A percentile compares a stretch with the other conserved stretches of the same genome.
phyloP scores from a whole-genome alignment of 2,329 filamentous ascomycete genomes.

The Trichoderma asperellum region DNA sequence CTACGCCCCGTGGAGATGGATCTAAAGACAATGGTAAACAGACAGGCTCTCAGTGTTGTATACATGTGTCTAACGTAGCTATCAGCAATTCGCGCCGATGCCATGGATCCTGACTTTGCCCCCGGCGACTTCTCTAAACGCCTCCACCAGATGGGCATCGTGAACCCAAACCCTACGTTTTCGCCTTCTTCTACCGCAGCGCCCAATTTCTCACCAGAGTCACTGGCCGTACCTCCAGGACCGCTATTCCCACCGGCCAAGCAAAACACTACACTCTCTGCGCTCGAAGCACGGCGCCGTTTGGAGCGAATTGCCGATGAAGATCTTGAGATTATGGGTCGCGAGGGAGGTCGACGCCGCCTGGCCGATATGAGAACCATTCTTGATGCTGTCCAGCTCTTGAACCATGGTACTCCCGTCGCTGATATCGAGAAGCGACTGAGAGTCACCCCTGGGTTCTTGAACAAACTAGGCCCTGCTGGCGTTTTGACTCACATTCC shows the following conservation, averaged over 20 bases:
- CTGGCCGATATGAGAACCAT: conserved; percentile 55
- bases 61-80: not conserved
- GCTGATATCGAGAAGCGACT: conserved; percentile 53
- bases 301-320: conserved; percentile 50
- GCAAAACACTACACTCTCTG: conserved; percentile 53
- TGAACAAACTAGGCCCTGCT: conserved; percentile 49
- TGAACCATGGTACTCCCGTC: conserved; percentile 44
- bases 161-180: conserved; percentile 57
- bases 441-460: conserved; percentile 50
- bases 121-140: conserved; percentile 55
- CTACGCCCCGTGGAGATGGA: conserved; percentile 26
- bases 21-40: conserved; percentile 34
- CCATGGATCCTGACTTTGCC: conserved; percentile 47
- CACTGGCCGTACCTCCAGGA: conserved; percentile 32
- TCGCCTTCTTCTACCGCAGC: conserved; percentile 55
- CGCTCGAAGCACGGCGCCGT: conserved; percentile 52
- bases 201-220: conserved; percentile 28
- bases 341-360: conserved; percentile 41
- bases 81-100: conserved; percentile 48
- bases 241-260: conserved; percentile 40
- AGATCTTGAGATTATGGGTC: conserved; percentile 50
- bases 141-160: conserved; percentile 59
- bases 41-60: not conserved
- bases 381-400: conserved; percentile 51
- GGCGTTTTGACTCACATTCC: conserved; percentile 47